Base-by-base conservation (phyloP, 768 basidiomycete genomes). In the Pisolithus tinctorius region DNA sequence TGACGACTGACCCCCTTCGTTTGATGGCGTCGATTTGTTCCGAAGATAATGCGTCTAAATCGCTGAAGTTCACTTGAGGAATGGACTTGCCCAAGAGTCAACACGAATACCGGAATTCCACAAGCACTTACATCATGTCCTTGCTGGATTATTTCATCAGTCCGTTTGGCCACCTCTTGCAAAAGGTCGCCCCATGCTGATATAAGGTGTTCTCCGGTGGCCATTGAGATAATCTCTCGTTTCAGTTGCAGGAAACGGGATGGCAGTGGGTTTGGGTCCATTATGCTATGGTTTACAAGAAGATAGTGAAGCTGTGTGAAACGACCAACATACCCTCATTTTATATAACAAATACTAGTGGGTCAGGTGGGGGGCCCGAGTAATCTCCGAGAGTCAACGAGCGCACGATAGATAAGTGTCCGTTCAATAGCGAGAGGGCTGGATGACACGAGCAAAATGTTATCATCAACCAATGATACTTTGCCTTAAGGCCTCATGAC, bases 101-200 rank as follows among this genome's bases (percentile, higher is more conserved):
- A 10, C 6, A 23, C 29, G 27, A 16, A 48, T 46, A 13, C 2
- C n/a, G 25, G 48, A 27, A 6, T 16, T 26, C 48, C 17, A 5
- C 38, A 52, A 23, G 20, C 9, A 60, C 76, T 49, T 57, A 83
- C 84, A 43, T 79, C 68, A 0, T 77, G 65, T 2, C 82, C 82
- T 52, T 70, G 63, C 45, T 69, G 58, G 2, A 69, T 70, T 38
- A 85, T 77, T 26, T 68, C 69, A 37, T 67, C 64, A 8, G 77
- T 79, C 5, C 69, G 66, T 31, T 62, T 63, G 25, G 74, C 72
- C 16, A 87, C 69, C 59, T 83, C 76, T 1, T 57, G 58, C 8
- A 85, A 65, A 42, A 87, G 69, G 52, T 83, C 80, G 16, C 59
- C 67, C 86, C 84, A 86, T 1, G 83, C 75, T 23, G 68, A 62